These are phyloP conservation scores for Petunia secreta DNA, from an alignment of 257 asterid genomes.

Conservation along the genomic window DNA sequence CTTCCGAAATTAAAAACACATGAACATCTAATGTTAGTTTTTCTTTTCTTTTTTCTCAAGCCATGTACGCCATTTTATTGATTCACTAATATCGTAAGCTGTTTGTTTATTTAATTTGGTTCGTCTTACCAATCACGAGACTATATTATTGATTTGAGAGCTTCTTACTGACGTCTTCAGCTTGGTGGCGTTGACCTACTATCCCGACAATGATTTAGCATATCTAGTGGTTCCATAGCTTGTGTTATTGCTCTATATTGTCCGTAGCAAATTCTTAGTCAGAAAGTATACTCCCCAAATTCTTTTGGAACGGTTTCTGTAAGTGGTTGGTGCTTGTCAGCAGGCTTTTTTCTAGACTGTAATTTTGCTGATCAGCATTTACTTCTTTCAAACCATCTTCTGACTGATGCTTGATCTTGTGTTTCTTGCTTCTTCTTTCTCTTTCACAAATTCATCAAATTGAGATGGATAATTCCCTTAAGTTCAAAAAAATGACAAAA, in stretches of 20 bases:
- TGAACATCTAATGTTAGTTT: neutral
- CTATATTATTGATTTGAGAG: neutral
- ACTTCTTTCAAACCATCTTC: neutral
- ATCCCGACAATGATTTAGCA: neutral
- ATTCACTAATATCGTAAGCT: neutral
- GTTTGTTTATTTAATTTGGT: neutral
- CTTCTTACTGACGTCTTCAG: neutral
- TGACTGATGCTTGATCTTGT: neutral
- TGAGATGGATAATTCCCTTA: neutral
- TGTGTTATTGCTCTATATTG: neutral
- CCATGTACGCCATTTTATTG: neutral
- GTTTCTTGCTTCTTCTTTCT: neutral
- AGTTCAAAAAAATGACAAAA: neutral
- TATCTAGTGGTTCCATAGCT: neutral
- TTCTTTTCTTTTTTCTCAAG: neutral
- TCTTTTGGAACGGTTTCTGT: neutral
- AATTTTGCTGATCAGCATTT: neutral
- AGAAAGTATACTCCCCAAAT: neutral
- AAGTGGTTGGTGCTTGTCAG: neutral
- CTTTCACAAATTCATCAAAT: neutral
- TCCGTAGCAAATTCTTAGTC: neutral
- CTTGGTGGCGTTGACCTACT: neutral
- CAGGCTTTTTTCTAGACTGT: neutral
- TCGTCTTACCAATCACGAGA: neutral
- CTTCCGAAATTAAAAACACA: neutral